Conservation (phyloP, 164 flowering plant genomes). For the Liquidambar formosana region DNA sequence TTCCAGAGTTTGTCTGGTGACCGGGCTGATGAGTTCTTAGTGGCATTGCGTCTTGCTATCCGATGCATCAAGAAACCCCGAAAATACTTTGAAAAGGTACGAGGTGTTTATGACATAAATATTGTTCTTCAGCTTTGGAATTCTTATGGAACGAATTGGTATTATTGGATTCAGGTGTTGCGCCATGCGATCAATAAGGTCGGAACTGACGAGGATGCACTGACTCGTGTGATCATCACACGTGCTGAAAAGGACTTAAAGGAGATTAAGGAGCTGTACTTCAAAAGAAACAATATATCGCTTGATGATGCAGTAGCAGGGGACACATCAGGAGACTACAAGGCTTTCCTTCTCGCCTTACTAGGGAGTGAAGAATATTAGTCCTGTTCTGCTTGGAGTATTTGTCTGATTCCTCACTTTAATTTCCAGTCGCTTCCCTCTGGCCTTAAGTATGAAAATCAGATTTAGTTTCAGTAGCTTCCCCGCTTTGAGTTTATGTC, state of each 20-base stretch:
- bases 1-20: conserved; percentile 58
- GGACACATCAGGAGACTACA: conserved; percentile 77
- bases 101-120: too few relatives aligned
- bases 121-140: too few relatives aligned
- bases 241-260: conserved; percentile 82
- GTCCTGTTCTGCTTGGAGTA: too few relatives aligned
- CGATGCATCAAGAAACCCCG: conserved; percentile 61
- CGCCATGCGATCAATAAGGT: conserved; percentile 54
- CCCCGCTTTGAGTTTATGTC: too few relatives aligned
- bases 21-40: conserved; percentile 44
- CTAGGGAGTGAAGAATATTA: conserved; percentile 19
- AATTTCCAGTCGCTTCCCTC: too few relatives aligned
- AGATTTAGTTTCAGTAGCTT: too few relatives aligned
- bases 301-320: conserved; percentile 58
- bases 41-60: conserved; percentile 44
- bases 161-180: conserved; percentile 20
- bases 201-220: conserved; percentile 80
- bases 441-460: too few relatives aligned
- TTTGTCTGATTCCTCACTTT: too few relatives aligned
- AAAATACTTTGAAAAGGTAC: conserved; percentile 61
- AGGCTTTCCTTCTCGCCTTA: conserved; percentile 63
- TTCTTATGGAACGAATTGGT: not conserved
- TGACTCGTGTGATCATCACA: conserved; percentile 75
- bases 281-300: conserved; percentile 55
- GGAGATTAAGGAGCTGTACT: conserved; percentile 65